These are phyloP conservation scores for Simplicillium aogashimaense DNA, from an alignment of 2,329 filamentous ascomycete genomes.

Conservation along the genomic window DNA sequence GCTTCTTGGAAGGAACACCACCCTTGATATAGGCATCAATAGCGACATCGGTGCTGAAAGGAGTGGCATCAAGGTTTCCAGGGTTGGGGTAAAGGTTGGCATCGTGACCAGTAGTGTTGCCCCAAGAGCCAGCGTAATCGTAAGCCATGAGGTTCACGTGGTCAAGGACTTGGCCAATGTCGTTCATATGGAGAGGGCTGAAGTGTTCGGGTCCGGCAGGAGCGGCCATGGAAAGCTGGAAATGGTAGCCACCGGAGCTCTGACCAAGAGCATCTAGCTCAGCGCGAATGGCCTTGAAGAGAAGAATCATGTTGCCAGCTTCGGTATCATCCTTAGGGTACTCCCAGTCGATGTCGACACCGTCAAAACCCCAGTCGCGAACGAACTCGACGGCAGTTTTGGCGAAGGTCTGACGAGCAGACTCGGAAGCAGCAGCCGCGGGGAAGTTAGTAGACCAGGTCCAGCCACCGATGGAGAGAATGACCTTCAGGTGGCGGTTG, in stretches of 20 bases:
- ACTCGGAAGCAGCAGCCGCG: slow-evolving; percentile 48
- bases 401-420: slow-evolving; percentile 58
- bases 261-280: slow-evolving; percentile 35
- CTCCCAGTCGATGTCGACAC: slow-evolving; percentile 31
- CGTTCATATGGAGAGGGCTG: slow-evolving; percentile 31
- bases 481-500: slow-evolving; percentile 64
- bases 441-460: slow-evolving; percentile 69
- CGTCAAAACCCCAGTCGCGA: slow-evolving; percentile 58
- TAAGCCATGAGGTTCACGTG: slow-evolving; percentile 61
- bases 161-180: slow-evolving; percentile 38
- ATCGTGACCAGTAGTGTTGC: slow-evolving; percentile 48
- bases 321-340: slow-evolving; percentile 21
- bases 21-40: slow-evolving; percentile 52
- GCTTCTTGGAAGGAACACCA: slow-evolving; percentile 53
- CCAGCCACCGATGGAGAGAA: slow-evolving; percentile 76
- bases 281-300: slow-evolving; percentile 28
- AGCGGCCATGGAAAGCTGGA: slow-evolving; percentile 39
- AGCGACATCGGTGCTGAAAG: slow-evolving; percentile 56
- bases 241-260: slow-evolving; percentile 27
- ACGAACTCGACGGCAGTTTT: slow-evolving; percentile 57
- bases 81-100: slow-evolving; percentile 56
- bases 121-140: slow-evolving; percentile 64
- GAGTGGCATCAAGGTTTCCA: slow-evolving; percentile 46
- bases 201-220: slow-evolving; percentile 39
- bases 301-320: slow-evolving; percentile 27